phyloP scores from a whole-genome alignment of 345 rosid species.

The Fremontodendron californicum region DNA sequence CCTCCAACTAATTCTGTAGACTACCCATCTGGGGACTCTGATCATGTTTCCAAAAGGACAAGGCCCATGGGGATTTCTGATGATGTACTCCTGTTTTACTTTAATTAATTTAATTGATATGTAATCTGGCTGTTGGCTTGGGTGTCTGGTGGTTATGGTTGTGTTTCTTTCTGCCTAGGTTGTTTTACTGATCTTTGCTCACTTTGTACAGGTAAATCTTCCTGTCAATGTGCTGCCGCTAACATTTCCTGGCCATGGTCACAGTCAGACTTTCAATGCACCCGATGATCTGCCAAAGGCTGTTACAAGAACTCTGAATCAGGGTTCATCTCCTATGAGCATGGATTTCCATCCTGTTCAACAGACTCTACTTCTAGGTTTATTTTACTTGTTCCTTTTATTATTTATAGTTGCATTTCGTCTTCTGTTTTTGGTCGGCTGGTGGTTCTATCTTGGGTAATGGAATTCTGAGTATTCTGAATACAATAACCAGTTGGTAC shows the following conservation, averaged over 20 bases:
- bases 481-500: constrained; percentile 74
- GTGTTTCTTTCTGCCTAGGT: neutral
- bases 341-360: constrained; percentile 94
- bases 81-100: no score
- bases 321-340: constrained; percentile 93
- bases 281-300: constrained; percentile 82
- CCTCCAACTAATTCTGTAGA: constrained; percentile 76
- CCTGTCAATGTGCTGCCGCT: constrained; percentile 77
- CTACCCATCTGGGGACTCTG: constrained; percentile 85
- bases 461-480: constrained; percentile 19
- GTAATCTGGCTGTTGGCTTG: neutral
- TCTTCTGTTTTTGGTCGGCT: neutral
- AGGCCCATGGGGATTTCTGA: no score
- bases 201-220: constrained; percentile 47
- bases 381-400: constrained; percentile 16
- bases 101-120: no score
- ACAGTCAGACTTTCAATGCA: constrained; percentile 59
- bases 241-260: constrained; percentile 81
- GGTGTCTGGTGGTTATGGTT: neutral
- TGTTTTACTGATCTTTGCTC: no score
- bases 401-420: neutral
- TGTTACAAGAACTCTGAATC: constrained; percentile 64
- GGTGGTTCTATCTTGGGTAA: constrained; percentile 1
- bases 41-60: no score
- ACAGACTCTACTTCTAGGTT: constrained; percentile 82